Base-by-base conservation (phyloP, 2,329 filamentous ascomycete species). In the Myriosclerotinia scirpicola region DNA sequence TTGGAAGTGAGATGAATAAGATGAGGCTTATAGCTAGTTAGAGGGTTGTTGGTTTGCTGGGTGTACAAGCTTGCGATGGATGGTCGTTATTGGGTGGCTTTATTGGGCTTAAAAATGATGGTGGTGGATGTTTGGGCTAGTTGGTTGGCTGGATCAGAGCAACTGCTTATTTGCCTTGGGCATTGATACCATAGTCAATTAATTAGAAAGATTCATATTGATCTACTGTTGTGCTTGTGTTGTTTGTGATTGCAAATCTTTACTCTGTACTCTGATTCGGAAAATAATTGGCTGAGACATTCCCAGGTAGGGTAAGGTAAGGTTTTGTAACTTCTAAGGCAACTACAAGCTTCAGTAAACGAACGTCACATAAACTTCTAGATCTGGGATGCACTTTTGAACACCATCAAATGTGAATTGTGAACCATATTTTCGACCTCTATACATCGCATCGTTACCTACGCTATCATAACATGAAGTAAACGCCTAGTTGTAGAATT, bases 161-260 rank as follows among this genome's bases (percentile, higher is more conserved):
- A 48, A 38, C 34, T n/a, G 54, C 53, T 65, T 48, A 26, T 58
- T 50, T 48, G 46, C 30, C 14, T 38, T 60, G 38, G 22, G 62
- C 52, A 65, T 65, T 46, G 53, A 65, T 48, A 56, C 48, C 53
- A 58, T 59, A 52, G 53, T 65, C 61, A 56, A 46, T 65, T 65
- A 56, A 59, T 58, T 65, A 65, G 42, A 64, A 55, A 65, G 62
- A 59, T 65, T 65, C 62, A 59, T 59, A 58, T 64, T 64, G 34
- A 58, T 20, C 15, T 26, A 50, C 30, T 22, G 30, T 34, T 42
- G 17, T 30, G 12, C 34, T 20, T 54, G 46, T 34, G 34, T 59
- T 6, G 36, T 48, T 50, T 50, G 30, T 65, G 30, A 38, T 34
- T 26, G 17, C 48, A 14, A 4, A 38, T 65, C 0, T 50, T n/a